These are phyloP conservation scores for Cyclanthera cordifolia DNA, from an alignment of 306 rosid species.

Conservation along the genomic window DNA sequence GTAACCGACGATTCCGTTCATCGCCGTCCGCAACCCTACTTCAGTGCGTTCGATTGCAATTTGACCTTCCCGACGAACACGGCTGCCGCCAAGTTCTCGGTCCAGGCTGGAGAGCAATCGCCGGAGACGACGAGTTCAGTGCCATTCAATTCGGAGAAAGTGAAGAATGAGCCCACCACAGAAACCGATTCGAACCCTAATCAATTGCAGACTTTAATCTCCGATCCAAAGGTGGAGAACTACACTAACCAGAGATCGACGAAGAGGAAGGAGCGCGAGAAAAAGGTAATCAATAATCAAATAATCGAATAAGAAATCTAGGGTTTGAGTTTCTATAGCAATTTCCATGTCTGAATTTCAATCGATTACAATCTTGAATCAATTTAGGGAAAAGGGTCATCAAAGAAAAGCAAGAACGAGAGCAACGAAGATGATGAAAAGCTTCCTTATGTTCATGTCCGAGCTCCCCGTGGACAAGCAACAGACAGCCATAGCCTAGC, in stretches of 20 bases:
- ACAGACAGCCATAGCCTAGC: conserved; percentile 98
- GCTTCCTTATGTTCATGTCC: conserved; percentile 85
- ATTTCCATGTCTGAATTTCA: conserved; percentile 15
- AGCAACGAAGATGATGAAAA: conserved; percentile 42
- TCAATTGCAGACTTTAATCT: conserved; percentile 31
- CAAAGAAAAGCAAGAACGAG: conserved; percentile 60
- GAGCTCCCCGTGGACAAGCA: conserved; percentile 98
- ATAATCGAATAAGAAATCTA: conserved; percentile 11
- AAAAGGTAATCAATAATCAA: conserved; percentile 45
- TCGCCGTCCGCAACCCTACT: conserved; percentile 26
- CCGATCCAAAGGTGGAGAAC: conserved; percentile 43
- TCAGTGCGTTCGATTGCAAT: conserved; percentile 29
- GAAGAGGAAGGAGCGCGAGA: conserved; percentile 89
- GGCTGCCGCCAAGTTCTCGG: conserved; percentile 50
- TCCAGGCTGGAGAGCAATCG: conserved; percentile 45
- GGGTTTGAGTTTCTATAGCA: conserved; percentile 27
- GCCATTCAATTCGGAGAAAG: conserved; percentile 37
- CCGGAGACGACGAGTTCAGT: conserved; percentile 31
- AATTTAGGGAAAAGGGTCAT: conserved; percentile 52
- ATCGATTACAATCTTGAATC: background rate
- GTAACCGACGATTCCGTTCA: conserved; percentile 21
- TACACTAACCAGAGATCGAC: conserved; percentile 37
- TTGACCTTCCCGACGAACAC: conserved; percentile 43
- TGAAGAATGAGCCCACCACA: conserved; percentile 53
- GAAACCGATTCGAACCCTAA: conserved; percentile 62